A percentile compares a stretch with the other conserved stretches of the same genome.
Evolutionary conservation across 176 grass and related monocot species (phyloP).

Genomic region (Avena atlantica): DNA sequence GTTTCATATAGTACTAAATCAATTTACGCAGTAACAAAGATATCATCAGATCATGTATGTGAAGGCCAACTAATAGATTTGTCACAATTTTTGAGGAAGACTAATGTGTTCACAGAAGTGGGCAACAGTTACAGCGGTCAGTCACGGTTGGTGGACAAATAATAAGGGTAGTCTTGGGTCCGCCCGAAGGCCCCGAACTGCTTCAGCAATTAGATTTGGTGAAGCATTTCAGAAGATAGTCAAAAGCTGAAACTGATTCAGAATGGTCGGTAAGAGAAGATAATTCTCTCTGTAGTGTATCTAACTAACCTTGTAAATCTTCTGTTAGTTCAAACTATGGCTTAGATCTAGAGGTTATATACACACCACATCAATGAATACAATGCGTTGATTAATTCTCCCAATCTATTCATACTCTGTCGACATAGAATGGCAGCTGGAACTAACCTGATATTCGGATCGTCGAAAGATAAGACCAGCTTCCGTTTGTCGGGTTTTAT

Average conservation of each 20-base stretch:
- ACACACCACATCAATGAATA: background rate
- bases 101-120: constrained; percentile 3
- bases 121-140: background rate
- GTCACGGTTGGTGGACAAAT: background rate
- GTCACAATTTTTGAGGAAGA: background rate
- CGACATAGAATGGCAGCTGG: background rate
- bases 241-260: constrained; percentile 5
- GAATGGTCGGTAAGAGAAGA: background rate
- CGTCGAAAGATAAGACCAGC: constrained; percentile 84
- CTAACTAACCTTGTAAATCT: background rate
- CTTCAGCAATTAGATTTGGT: background rate
- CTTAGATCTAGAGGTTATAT: background rate
- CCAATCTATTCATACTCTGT: constrained; percentile 16
- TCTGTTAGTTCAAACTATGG: background rate
- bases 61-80: background rate
- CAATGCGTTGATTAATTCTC: background rate
- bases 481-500: constrained; percentile 92
- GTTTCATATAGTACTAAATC: background rate
- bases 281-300: background rate
- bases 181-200: background rate
- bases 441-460: constrained; percentile 81
- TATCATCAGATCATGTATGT: background rate
- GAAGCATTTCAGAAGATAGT: background rate
- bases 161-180: background rate
- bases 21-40: constrained; percentile 19